Percentiles rank a stretch among this genome's conserved stretches.
These are phyloP conservation scores for Ceratorhiza oryzae-sativae DNA, from an alignment of 1,284 basidiomycete species.

Conservation along the genomic window DNA sequence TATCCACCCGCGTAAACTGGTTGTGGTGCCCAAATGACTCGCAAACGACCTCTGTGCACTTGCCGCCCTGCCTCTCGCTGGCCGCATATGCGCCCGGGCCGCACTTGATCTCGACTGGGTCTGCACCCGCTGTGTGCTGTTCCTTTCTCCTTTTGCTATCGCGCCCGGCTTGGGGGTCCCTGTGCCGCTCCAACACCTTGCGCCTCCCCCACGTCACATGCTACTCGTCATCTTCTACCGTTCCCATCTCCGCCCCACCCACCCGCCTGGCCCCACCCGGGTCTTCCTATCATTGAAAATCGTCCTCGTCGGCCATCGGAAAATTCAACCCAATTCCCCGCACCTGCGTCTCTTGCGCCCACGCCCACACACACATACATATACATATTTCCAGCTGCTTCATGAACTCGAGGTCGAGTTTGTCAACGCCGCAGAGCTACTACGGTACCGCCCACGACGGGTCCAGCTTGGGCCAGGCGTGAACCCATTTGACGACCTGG, in stretches of 20 bases:
- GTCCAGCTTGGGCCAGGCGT: slow-evolving; percentile 51
- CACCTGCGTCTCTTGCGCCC: not conserved
- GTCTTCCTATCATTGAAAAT: slow-evolving; percentile 26
- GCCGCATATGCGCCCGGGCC: slow-evolving; percentile 31
- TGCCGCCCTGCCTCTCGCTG: slow-evolving; percentile 7
- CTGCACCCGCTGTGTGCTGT: not conserved
- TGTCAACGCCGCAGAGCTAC: slow-evolving; percentile 54
- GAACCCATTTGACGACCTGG: slow-evolving; percentile 54
- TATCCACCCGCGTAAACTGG: not conserved
- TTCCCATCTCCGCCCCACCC: not conserved
- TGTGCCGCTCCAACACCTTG: not conserved
- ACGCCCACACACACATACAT: not conserved
- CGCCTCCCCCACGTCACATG: slow-evolving; percentile 7
- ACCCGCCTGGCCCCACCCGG: not conserved
- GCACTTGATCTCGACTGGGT: slow-evolving; percentile 28
- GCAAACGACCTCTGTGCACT: not conserved
- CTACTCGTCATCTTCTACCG: slow-evolving; percentile 1
- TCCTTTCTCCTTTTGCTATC: not conserved
- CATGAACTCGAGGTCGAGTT: slow-evolving; percentile 67
- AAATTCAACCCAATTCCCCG: not conserved
- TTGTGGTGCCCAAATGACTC: not conserved
- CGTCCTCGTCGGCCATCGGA: not conserved
- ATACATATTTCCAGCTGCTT: slow-evolving; percentile 43
- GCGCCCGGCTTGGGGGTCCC: not conserved
- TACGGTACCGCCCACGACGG: slow-evolving; percentile 49